phyloP scores from a whole-genome alignment of 768 basidiomycete species.

The Cystofilobasidium macerans region DNA sequence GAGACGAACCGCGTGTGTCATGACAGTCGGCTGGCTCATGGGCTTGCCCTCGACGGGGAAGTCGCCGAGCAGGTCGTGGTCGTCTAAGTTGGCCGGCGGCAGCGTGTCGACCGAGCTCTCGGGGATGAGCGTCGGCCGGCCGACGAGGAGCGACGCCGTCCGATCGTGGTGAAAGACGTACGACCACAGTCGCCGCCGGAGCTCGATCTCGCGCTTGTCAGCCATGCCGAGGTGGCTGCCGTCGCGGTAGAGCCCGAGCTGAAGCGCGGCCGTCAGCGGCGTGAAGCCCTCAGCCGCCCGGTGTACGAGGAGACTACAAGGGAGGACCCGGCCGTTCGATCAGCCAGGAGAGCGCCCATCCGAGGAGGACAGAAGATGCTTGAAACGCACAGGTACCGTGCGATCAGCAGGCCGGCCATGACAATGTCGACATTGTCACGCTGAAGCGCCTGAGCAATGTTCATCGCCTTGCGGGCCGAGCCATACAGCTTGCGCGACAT shows the following conservation, averaged over 20 bases:
- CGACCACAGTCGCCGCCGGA: conserved; percentile 38
- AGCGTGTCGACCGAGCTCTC: conserved; percentile 39
- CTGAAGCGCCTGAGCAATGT: conserved; percentile 39
- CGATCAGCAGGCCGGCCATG: conserved; percentile 38
- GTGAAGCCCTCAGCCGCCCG: conserved; percentile 40
- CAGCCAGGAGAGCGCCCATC: not conserved
- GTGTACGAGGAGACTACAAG: conserved; percentile 36
- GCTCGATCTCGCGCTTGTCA: conserved; percentile 38
- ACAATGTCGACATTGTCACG: conserved; percentile 39
- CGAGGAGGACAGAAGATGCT: no score
- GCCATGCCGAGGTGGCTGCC: conserved; percentile 37
- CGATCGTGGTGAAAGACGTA: conserved; percentile 39
- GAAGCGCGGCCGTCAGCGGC: conserved; percentile 39
- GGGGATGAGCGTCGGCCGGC: conserved; percentile 38
- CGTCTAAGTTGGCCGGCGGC: conserved; percentile 38
- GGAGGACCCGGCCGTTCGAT: not conserved
- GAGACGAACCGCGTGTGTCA: conserved; percentile 36
- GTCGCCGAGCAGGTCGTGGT: conserved; percentile 36
- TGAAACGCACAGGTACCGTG: conserved; percentile 39
- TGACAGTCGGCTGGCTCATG: conserved; percentile 36
- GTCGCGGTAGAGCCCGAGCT: conserved; percentile 39
- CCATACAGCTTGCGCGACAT: conserved; percentile 39
- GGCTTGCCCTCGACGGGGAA: conserved; percentile 38
- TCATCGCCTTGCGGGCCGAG: conserved; percentile 33
- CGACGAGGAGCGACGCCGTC: conserved; percentile 39